A percentile compares a stretch with the other conserved stretches of the same genome.
Conservation (phyloP, 2,329 filamentous ascomycete species). For the Dendryphion nanum region DNA sequence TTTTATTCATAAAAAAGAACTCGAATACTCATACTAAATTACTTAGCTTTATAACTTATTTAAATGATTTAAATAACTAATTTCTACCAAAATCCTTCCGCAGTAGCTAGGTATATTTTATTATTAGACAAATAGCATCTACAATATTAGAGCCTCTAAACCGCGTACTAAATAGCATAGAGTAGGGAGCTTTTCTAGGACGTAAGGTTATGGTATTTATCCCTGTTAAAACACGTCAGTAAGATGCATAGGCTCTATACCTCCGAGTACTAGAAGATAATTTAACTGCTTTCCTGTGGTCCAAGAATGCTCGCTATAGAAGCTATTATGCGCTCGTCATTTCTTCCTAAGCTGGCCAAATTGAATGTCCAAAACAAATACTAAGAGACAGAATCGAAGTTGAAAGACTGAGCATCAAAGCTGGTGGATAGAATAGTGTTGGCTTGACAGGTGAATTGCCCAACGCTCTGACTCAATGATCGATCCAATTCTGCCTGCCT, state of each 20-base stretch:
- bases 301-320: constrained; percentile 9
- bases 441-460: constrained; percentile 1
- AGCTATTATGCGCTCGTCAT: constrained; percentile 12
- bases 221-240: constrained; percentile 3
- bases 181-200: constrained; percentile 8
- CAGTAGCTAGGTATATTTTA: constrained; percentile 5
- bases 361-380: constrained; percentile 18
- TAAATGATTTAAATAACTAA: too few relatives aligned
- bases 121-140: constrained; percentile 3
- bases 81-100: constrained; percentile 3
- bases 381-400: constrained; percentile 4
- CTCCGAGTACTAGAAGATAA: constrained; percentile 2
- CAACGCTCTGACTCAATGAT: background rate
- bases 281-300: constrained; percentile 1
- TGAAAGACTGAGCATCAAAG: background rate
- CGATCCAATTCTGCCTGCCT: background rate
- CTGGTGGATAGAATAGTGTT: constrained; percentile 10
- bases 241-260: constrained; percentile 3
- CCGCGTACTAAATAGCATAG: constrained; percentile 6
- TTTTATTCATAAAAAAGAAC: too few relatives aligned
- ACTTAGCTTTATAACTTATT: too few relatives aligned
- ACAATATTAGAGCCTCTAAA: constrained; percentile 2
- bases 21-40: too few relatives aligned
- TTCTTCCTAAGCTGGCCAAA: constrained; percentile 11
- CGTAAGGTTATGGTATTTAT: constrained; percentile 3